phyloP scores from a whole-genome alignment of 1,284 basidiomycete species.

The Tetrapyrgos nigripes region DNA sequence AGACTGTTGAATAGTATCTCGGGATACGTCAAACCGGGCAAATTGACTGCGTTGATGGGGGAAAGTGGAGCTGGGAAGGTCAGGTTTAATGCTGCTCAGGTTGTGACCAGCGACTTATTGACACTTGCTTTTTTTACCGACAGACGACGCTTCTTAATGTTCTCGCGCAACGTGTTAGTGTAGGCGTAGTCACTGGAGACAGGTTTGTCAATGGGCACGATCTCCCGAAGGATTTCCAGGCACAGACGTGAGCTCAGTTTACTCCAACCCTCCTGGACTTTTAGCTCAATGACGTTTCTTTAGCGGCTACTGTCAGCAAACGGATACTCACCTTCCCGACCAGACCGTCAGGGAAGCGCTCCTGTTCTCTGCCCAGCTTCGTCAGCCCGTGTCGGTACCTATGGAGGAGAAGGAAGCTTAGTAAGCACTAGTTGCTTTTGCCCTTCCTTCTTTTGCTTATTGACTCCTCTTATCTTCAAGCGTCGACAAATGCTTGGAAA shows the following conservation, averaged over 20 bases:
- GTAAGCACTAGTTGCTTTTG: no score
- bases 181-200: slow-evolving; percentile 84
- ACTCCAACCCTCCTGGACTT: no score
- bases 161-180: slow-evolving; percentile 86
- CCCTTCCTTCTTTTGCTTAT: no score
- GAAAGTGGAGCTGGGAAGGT: slow-evolving; percentile 70
- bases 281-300: background rate
- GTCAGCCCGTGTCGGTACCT: slow-evolving; percentile 80
- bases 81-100: background rate
- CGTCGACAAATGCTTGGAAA: slow-evolving; percentile 77
- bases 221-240: slow-evolving; percentile 77
- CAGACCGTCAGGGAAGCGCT: slow-evolving; percentile 90
- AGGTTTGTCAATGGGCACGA: slow-evolving; percentile 82
- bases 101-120: background rate
- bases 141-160: slow-evolving; percentile 48
- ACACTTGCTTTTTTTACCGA: background rate
- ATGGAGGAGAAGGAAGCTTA: slow-evolving; percentile 85
- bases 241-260: slow-evolving; percentile 62
- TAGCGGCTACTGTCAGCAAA: slow-evolving; percentile 14
- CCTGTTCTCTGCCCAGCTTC: slow-evolving; percentile 87
- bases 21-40: slow-evolving; percentile 83
- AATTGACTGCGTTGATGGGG: slow-evolving; percentile 74
- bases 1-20: slow-evolving; percentile 77
- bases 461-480: no score
- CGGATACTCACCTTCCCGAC: slow-evolving; percentile 37